Evolutionary conservation across 495 filamentous ascomycete genomes (phyloP).

Genomic region (Aspergillus nanangensis): DNA sequence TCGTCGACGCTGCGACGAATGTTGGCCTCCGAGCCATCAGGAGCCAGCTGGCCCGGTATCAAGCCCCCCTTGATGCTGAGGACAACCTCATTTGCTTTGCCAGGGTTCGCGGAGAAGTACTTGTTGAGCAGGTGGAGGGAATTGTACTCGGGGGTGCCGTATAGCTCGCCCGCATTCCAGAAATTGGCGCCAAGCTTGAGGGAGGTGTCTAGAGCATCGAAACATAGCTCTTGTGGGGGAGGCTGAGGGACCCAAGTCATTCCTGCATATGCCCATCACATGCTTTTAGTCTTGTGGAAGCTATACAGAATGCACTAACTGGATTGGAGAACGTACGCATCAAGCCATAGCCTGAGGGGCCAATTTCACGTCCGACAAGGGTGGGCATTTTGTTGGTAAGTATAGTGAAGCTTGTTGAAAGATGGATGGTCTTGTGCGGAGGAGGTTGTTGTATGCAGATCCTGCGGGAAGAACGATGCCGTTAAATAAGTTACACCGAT

Average conservation of each 20-base stretch:
- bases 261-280: constrained; percentile 35
- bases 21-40: constrained; percentile 59
- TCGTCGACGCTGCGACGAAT: constrained; percentile 65
- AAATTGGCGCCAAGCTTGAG: constrained; percentile 64
- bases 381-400: constrained; percentile 27
- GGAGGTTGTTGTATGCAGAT: background rate
- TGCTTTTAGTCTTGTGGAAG: too few species aligned
- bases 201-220: constrained; percentile 63
- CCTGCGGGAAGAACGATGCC: too few species aligned
- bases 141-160: constrained; percentile 68
- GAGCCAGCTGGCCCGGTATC: constrained; percentile 23
- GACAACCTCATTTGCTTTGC: constrained; percentile 56
- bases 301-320: too few species aligned
- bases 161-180: constrained; percentile 82
- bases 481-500: too few species aligned
- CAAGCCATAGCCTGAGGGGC: constrained; percentile 42
- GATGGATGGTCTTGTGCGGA: background rate
- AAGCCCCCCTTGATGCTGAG: constrained; percentile 57
- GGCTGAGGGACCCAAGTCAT: constrained; percentile 69
- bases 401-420: background rate
- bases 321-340: constrained; percentile 30
- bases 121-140: constrained; percentile 51
- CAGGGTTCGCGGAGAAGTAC: constrained; percentile 58
- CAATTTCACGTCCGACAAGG: constrained; percentile 39
- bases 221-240: constrained; percentile 54